These are phyloP conservation scores for Ceratobasidium sp. DNA, from an alignment of 1,284 basidiomycete genomes.

Conservation along the genomic window DNA sequence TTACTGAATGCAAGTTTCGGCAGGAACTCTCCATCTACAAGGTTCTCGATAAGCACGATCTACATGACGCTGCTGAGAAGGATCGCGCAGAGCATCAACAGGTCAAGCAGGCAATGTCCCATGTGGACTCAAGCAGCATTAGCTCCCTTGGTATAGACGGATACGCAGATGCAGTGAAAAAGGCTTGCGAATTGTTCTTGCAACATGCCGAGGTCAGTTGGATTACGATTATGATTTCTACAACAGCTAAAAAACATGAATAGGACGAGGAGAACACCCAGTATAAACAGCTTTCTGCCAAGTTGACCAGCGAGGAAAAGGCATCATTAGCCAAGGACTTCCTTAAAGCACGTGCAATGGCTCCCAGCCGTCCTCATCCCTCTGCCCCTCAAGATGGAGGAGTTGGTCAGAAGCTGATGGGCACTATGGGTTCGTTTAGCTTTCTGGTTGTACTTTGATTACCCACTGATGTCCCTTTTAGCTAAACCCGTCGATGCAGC, in stretches of 20 bases:
- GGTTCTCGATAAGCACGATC: slow-evolving; percentile 2
- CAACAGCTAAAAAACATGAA: not conserved
- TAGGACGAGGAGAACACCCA: slow-evolving; percentile 23
- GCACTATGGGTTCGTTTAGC: slow-evolving; percentile 11
- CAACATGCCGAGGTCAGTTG: slow-evolving; percentile 13
- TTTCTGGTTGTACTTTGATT: not conserved
- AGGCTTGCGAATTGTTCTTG: slow-evolving; percentile 20
- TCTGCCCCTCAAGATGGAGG: slow-evolving; percentile 24
- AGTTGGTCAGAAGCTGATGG: slow-evolving; percentile 25
- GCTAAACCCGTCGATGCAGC: slow-evolving; percentile 24
- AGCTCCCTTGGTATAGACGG: slow-evolving; percentile 20
- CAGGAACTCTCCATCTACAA: slow-evolving; percentile 33
- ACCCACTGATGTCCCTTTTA: not conserved
- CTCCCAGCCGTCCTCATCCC: slow-evolving; percentile 28
- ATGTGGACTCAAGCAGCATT: slow-evolving; percentile 12
- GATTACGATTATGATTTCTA: not conserved
- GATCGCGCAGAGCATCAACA: slow-evolving; percentile 12
- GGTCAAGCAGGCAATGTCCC: slow-evolving; percentile 25
- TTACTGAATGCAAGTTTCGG: too few species aligned
- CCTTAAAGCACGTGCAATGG: slow-evolving; percentile 26
- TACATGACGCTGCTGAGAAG: slow-evolving; percentile 22
- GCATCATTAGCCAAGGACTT: slow-evolving; percentile 1
- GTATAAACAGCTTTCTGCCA: slow-evolving; percentile 25
- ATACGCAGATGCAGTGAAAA: slow-evolving; percentile 10
- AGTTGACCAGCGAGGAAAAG: slow-evolving; percentile 1